phyloP scores from a whole-genome alignment of 2,329 filamentous ascomycete species.

The Calonectria pauciramosa region DNA sequence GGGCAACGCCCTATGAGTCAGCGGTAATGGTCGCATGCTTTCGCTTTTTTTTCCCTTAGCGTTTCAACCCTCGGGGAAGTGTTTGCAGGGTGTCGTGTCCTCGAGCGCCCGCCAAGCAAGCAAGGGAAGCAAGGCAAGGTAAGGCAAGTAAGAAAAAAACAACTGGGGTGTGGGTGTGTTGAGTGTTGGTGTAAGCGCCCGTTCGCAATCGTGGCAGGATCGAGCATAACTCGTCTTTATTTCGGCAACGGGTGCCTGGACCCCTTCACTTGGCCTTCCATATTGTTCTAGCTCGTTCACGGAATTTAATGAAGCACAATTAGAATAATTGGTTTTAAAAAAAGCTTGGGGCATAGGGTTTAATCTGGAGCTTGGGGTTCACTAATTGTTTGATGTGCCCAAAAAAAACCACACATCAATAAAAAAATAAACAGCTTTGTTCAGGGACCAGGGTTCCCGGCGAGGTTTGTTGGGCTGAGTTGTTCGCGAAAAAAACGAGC shows the following conservation, averaged over 20 bases:
- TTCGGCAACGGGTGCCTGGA: not conserved
- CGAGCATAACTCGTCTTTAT: not conserved
- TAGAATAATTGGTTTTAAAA: not conserved
- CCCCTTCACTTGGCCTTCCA: conserved; percentile 14
- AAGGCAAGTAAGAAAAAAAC: not conserved
- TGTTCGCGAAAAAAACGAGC: conserved; percentile 7
- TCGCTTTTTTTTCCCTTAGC: not conserved
- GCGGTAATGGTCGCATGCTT: not conserved
- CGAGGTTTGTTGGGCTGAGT: conserved; percentile 14
- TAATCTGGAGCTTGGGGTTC: not conserved
- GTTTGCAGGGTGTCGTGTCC: not conserved
- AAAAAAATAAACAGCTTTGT: not conserved
- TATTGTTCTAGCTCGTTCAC: conserved; percentile 14
- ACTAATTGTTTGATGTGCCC: not conserved
- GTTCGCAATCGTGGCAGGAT: not conserved
- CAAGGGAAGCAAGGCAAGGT: not conserved
- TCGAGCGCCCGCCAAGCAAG: not conserved
- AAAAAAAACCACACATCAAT: not conserved
- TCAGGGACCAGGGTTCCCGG: conserved; percentile 10
- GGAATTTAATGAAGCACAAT: not conserved
- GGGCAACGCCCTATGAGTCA: conserved; percentile 1
- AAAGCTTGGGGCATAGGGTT: not conserved
- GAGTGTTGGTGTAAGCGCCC: not conserved
- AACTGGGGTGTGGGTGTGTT: not conserved
- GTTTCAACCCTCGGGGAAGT: not conserved